Base-by-base conservation (phyloP, 140 eudicot species). In the Artemisia princeps region DNA sequence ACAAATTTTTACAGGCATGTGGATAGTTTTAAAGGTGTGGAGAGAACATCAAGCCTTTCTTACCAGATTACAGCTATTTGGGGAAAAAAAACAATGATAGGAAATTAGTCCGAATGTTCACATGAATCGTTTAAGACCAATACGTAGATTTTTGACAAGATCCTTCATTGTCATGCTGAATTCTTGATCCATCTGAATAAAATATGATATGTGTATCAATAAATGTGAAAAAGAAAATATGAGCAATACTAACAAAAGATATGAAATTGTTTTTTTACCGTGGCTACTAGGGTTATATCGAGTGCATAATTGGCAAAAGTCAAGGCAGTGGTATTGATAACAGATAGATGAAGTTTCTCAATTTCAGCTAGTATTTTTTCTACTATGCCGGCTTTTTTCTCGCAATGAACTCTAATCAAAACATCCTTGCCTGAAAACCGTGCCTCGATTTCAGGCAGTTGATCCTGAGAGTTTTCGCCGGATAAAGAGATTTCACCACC, bases 401-500 rank as follows among this genome's bases (percentile, higher is more conserved):
- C 90, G 40, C 96, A 85, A 23, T 89, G 96, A 59, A 89, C 72
- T 56, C 86, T 73, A 9, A 89, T 70, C 0, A 89, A 75, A 4
- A 85, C 83, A 74, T 86, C 84, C 33, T 81, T 83, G 37, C 84
- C 85, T 2, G 70, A 79, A 26, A 75, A 68, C 55, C 82, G 77
- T 2, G 83, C 96, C 70, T 89, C 95, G 9, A 89, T 81, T 68
- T 86, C 86, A 9, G 95, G 96, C 24, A 83, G 86, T 40, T 77
- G 61, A 14, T 74, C 77, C 0, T 72, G 65, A 50, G 22, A 59
- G 48, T 61, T 59, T 19, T 82, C 67, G 24, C 70, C 62, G 0
- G 74, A 68, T 11, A 86, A 74, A 74, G 82, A 76, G 10, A 68
- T 69, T 12, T 68, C 80, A 26, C 59, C 80, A 26, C 48, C 71